Evolutionary conservation across 306 rosid genomes (phyloP), one percentile per base, ranked within the genome.

Genomic region (Sechiopsis laciniata): DNA sequence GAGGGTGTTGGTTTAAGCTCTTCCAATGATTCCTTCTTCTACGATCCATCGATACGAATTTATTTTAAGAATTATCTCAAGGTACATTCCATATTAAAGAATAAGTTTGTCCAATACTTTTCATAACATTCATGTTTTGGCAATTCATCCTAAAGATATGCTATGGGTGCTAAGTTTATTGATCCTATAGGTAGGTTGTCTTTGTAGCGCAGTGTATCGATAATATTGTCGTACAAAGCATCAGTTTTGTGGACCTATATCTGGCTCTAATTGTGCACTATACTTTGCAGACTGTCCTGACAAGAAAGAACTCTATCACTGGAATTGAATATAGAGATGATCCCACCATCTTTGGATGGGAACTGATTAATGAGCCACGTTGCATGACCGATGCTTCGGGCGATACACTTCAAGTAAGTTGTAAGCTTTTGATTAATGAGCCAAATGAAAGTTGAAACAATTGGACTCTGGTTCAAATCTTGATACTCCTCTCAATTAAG

Each of bases 11-110:
- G 97, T 60, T 74, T 94, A 82, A 91, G 99, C 58, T 82, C 97
- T 0, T 94, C 97, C 35, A 91, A 94, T 60, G 99, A 94, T 85
- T 94, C 99, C 67, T 94, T 94, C 93, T 94, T 94, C 85, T 94
- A 83, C 52, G 99, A 94, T 79, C 97, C 99, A 35, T 84, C 96
- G n/a, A 89, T 91, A 45, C 92, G 92, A 22, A 81, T 59, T 70
- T 88, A 94, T 82, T 94, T 91, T 89, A 94, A 86, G 86, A 82
- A 84, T 74, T 94, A 91, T 69, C 63, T 91, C 74, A 89, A 88
- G 97, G 99, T 94, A 64, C 32, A 16, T 62, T 62, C 50, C 50
- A 7, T 35, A 6, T 52, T 2, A 32, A 85, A 51, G 16, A 51
- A 24, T 24, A 8, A 50, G 59, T 48, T 51, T 24, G 46, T 70